phyloP scores from a whole-genome alignment of 495 filamentous ascomycete genomes.

The Penicillium soppii region DNA sequence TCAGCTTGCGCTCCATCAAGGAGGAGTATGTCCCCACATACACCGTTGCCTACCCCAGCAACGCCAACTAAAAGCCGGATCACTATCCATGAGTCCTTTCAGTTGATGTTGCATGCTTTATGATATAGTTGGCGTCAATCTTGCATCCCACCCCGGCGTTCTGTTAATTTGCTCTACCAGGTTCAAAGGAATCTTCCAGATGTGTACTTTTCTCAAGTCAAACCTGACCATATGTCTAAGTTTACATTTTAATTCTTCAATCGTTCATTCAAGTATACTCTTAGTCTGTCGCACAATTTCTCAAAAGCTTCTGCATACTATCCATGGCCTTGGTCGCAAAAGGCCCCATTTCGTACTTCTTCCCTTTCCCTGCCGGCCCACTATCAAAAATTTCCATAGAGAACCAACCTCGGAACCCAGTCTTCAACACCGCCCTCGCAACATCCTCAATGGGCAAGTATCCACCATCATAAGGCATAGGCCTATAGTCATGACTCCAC shows the following conservation, averaged over 20 bases:
- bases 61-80: constrained; percentile 39
- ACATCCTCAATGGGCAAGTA: constrained; percentile 71
- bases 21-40: constrained; percentile 76
- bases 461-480: constrained; percentile 68
- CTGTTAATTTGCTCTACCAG: constrained; percentile 5
- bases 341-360: constrained; percentile 55
- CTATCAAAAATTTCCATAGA: constrained; percentile 77
- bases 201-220: constrained; percentile 4
- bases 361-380: constrained; percentile 55
- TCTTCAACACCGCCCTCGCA: constrained; percentile 62
- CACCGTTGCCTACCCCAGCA: constrained; percentile 79
- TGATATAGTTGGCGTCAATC: constrained; percentile 25
- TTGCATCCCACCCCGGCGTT: constrained; percentile 28
- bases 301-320: constrained; percentile 52
- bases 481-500: constrained; percentile 73
- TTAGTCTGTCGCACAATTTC: constrained; percentile 36
- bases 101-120: constrained; percentile 18
- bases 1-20: constrained; percentile 82
- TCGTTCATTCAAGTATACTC: background rate
- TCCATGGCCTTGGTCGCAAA: constrained; percentile 63
- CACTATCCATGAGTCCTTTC: background rate
- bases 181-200: constrained; percentile 2
- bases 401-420: constrained; percentile 72
- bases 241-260: no score
- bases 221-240: background rate